These are phyloP conservation scores for Tylopilus sp. DNA, from an alignment of 768 basidiomycete genomes.

Conservation along the genomic window DNA sequence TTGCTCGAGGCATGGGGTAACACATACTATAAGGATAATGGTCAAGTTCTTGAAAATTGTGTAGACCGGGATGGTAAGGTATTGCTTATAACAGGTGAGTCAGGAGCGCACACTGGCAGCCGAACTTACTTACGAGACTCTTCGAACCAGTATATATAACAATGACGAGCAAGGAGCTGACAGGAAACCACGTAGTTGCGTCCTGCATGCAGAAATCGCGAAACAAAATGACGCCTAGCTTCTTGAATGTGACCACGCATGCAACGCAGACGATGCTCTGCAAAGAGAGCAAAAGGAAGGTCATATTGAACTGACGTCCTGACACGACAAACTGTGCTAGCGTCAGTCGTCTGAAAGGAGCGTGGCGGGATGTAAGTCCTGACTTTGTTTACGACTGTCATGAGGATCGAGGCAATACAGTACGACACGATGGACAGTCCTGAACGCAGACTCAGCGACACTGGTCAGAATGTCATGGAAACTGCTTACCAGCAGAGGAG, in stretches of 20 bases:
- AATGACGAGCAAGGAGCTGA: slow-evolving; percentile 85
- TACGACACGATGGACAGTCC: slow-evolving; percentile 85
- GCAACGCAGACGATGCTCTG: slow-evolving; percentile 85
- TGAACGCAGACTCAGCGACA: slow-evolving; percentile 27
- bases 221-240: slow-evolving; percentile 75
- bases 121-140: slow-evolving; percentile 69
- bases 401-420: slow-evolving; percentile 88
- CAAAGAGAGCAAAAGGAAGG: slow-evolving; percentile 87
- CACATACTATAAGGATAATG: slow-evolving; percentile 92
- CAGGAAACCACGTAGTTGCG: slow-evolving; percentile 92
- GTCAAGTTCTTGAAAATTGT: slow-evolving; percentile 99
- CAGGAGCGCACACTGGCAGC: background rate
- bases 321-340: slow-evolving; percentile 84
- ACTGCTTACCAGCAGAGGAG: slow-evolving; percentile 25
- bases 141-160: slow-evolving; percentile 99
- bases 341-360: slow-evolving; percentile 3
- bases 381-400: slow-evolving; percentile 98
- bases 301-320: slow-evolving; percentile 92
- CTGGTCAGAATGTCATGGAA: background rate
- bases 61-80: slow-evolving; percentile 93
- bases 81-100: slow-evolving; percentile 62
- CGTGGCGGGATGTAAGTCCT: slow-evolving; percentile 10
- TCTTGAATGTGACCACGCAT: slow-evolving; percentile 75
- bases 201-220: slow-evolving; percentile 78
- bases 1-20: background rate